These are phyloP conservation scores for Mycena latifolia DNA, from an alignment of 768 basidiomycete genomes.

Conservation along the genomic window DNA sequence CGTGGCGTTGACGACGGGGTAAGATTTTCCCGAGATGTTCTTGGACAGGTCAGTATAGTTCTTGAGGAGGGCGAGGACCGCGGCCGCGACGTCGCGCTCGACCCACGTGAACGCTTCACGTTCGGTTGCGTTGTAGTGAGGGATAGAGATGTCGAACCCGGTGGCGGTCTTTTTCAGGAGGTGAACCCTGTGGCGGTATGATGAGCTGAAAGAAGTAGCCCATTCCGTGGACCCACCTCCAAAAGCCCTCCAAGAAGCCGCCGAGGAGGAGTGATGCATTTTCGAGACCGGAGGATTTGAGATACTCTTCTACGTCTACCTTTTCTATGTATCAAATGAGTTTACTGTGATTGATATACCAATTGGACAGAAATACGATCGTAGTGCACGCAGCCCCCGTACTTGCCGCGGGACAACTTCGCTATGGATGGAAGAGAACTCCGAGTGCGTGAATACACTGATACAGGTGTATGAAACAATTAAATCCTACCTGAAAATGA, in stretches of 20 bases:
- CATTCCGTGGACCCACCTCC: too few relatives aligned
- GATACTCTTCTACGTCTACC: conserved; percentile 4
- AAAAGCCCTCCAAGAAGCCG: not conserved
- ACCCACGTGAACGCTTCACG: conserved; percentile 12
- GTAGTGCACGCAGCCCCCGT: not conserved
- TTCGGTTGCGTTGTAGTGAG: not conserved
- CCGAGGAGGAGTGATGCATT: conserved; percentile 7
- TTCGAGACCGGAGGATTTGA: conserved; percentile 13
- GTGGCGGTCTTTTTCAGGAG: conserved; percentile 11
- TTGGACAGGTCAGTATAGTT: conserved; percentile 11
- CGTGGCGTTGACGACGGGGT: conserved; percentile 2
- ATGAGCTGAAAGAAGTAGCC: not conserved
- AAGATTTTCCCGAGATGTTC: too few relatives aligned
- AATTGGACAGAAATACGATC: not conserved
- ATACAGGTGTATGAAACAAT: not conserved
- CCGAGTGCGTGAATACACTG: not conserved
- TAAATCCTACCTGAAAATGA: conserved; percentile 6
- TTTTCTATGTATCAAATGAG: not conserved
- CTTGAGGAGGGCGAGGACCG: not conserved
- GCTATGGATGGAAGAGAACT: conserved; percentile 19
- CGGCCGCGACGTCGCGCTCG: not conserved
- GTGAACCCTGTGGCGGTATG: not conserved
- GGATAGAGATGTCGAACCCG: conserved; percentile 5
- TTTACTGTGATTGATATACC: not conserved
- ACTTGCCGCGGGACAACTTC: conserved; percentile 12